Conservation (phyloP, 345 rosid species). For the Clausena lansium region DNA sequence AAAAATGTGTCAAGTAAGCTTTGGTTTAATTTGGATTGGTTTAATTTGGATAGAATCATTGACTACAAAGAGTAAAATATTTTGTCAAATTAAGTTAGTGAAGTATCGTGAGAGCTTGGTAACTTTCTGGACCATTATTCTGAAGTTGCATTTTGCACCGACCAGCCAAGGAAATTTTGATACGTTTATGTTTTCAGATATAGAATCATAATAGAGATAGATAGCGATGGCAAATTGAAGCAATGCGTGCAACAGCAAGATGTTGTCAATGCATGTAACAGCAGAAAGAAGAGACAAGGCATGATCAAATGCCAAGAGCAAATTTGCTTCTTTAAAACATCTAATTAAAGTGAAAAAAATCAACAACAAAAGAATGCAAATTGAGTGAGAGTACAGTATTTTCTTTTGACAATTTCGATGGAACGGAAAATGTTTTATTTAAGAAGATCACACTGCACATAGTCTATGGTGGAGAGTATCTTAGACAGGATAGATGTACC, state of each 20-base stretch:
- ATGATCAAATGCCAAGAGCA: not conserved
- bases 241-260: not conserved
- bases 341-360: not conserved
- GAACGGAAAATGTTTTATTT: too few species aligned
- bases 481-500: too few species aligned
- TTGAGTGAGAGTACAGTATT: too few species aligned
- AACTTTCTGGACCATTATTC: not conserved
- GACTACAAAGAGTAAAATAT: not conserved
- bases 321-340: not conserved
- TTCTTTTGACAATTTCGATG: too few species aligned
- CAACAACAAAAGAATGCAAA: too few species aligned
- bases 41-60: not conserved
- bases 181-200: not conserved
- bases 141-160: conserved; percentile 14
- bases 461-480: too few species aligned
- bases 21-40: not conserved
- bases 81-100: conserved; percentile 9
- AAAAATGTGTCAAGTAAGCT: not conserved
- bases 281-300: not conserved
- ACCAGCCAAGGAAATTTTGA: conserved; percentile 15
- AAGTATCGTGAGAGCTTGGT: not conserved
- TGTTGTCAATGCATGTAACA: not conserved
- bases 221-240: too few species aligned
- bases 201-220: not conserved
- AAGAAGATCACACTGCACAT: too few species aligned